A percentile compares a stretch with the other conserved stretches of the same genome.
These are phyloP conservation scores for Ogataea haglerorum DNA, from an alignment of 805 yeast species.

Conservation along the genomic window DNA sequence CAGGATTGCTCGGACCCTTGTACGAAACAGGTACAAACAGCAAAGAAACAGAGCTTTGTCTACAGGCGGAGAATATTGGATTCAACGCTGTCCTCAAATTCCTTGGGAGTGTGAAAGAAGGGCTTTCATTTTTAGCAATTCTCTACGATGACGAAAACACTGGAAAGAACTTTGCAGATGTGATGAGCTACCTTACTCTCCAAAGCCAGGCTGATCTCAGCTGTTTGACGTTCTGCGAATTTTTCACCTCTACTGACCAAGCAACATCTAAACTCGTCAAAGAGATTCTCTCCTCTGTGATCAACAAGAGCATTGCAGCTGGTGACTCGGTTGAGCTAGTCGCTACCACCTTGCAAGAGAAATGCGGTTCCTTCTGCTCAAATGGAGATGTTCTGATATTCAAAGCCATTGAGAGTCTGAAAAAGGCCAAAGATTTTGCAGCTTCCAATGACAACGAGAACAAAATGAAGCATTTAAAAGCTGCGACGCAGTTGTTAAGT, in stretches of 20 bases:
- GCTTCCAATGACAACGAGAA: constrained; percentile 67
- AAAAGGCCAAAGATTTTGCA: constrained; percentile 78
- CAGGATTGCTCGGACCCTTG: constrained; percentile 59
- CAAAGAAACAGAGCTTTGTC: constrained; percentile 54
- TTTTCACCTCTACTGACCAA: constrained; percentile 67
- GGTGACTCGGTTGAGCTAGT: constrained; percentile 94
- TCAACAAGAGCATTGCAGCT: constrained; percentile 79
- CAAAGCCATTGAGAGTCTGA: constrained; percentile 88
- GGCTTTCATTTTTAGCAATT: constrained; percentile 80
- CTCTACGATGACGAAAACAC: constrained; percentile 62
- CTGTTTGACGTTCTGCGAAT: constrained; percentile 65
- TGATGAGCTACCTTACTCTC: constrained; percentile 63
- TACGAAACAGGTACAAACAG: constrained; percentile 47
- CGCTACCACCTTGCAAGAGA: constrained; percentile 82
- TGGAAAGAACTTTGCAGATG: constrained; percentile 50
- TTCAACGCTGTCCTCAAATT: constrained; percentile 73
- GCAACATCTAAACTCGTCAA: constrained; percentile 62
- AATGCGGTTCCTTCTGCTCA: constrained; percentile 93
- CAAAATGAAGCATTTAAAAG: constrained; percentile 60
- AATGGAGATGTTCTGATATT: constrained; percentile 90
- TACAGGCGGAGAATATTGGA: constrained; percentile 90
- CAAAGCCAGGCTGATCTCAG: constrained; percentile 69
- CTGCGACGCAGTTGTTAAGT: constrained; percentile 73
- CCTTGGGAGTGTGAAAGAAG: constrained; percentile 79
- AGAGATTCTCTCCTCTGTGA: constrained; percentile 83